A percentile compares a stretch with the other conserved stretches of the same genome.
These are phyloP conservation scores for Fusarium clavum DNA, from an alignment of 2,329 filamentous ascomycete genomes.

Conservation along the genomic window DNA sequence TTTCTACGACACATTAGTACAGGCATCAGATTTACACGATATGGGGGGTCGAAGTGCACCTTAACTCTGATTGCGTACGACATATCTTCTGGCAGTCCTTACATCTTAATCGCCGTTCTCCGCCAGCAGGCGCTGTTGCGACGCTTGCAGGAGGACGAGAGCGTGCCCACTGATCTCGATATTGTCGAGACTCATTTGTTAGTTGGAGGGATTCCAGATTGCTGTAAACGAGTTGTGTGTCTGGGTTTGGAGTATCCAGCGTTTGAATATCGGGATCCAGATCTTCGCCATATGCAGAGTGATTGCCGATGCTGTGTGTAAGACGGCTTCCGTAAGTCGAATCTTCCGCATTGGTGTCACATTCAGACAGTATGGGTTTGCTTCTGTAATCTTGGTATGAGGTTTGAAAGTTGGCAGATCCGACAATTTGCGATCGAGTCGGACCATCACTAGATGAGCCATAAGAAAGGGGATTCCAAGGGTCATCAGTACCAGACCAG, in stretches of 20 bases:
- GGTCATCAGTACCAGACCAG: conserved; percentile 52
- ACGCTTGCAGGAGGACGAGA: conserved; percentile 29
- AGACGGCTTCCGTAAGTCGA: conserved; percentile 60
- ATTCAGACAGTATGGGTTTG: conserved; percentile 53
- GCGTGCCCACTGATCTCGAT: conserved; percentile 27
- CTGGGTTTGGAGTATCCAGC: conserved; percentile 23
- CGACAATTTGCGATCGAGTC: conserved; percentile 41
- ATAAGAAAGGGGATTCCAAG: conserved; percentile 58
- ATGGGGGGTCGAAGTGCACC: conserved; percentile 52
- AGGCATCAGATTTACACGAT: neutral
- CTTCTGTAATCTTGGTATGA: conserved; percentile 44
- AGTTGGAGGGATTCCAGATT: conserved; percentile 50
- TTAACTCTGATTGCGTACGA: conserved; percentile 67
- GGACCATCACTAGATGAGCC: conserved; percentile 37
- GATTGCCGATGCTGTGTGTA: conserved; percentile 57
- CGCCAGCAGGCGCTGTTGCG: conserved; percentile 28
- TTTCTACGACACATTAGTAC: conserved; percentile 67
- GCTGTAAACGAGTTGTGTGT: conserved; percentile 46
- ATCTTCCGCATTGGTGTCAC: conserved; percentile 55
- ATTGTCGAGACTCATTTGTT: neutral
- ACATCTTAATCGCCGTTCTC: conserved; percentile 50
- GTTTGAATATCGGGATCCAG: conserved; percentile 54
- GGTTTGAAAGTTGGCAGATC: conserved; percentile 26
- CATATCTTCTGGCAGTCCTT: conserved; percentile 54
- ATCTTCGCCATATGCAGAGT: conserved; percentile 60